Evolutionary conservation across 1,139 yeast genomes (phyloP), one percentile per base, ranked within the genome.

Genomic region (Lodderomyces margitis): DNA sequence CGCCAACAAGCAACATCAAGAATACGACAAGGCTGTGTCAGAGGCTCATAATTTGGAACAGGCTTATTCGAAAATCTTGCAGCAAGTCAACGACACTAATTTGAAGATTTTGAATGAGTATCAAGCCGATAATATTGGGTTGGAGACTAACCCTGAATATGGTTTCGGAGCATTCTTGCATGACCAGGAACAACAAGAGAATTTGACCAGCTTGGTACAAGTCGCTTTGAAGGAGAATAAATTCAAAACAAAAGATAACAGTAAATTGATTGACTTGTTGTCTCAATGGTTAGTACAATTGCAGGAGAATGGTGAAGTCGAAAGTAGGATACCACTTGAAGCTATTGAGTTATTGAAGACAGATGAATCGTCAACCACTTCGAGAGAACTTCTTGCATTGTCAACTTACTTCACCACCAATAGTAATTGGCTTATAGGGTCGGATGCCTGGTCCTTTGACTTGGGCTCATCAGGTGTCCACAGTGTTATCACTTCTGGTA

Each of bases 371-470:
- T 64, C 69, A 11, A 54, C 67, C 14, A 40, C 49, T 38, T 70
- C 86, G 5, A 53, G 66, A 38, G 59, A 67, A 10, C 66, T 85
- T 11, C 67, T 84, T 37, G 61, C 66, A 3, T 63, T 67, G 36
- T 66, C 75, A 46, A 65, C 69, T 3, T 72, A 67, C 48, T 74
- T 83, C 49, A 61, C 59, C 35, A 56, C 70, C 34, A 69, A 70
- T 41, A 72, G 85, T 20, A 75, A 80, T 46, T 91, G 98, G 98
- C 70, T 91, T 48, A 73, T 92, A 48, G 97, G 97, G 19, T 88
- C 97, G 7, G 98, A 91, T 63, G 81, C 95, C 25, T 91, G 98
- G 98, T 78, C 96, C 16, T 89, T 84, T 59, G 98, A 91, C 67
- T 70, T 87, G 52, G 98, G 98, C 32, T 75, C 87, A 50, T 85